Conservation (phyloP, 768 basidiomycete species). For the Termitomyces sp. region DNA sequence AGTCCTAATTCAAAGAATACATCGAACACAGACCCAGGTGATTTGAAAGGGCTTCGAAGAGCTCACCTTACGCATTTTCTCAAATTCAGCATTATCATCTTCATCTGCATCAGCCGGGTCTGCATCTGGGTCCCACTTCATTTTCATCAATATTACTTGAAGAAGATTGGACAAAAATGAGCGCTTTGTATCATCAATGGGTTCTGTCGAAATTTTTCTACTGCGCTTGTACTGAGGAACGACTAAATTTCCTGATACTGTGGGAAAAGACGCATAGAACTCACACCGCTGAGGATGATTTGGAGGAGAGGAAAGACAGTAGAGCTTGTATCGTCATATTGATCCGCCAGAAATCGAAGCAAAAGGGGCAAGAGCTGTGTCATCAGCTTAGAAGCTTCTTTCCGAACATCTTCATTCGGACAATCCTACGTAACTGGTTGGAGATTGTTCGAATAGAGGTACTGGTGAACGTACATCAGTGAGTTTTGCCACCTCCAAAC, state of each 20-base stretch:
- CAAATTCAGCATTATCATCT: conserved; percentile 80
- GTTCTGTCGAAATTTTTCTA: conserved; percentile 53
- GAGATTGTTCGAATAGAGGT: background rate
- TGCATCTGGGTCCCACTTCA: conserved; percentile 85
- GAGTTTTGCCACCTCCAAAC: conserved; percentile 78
- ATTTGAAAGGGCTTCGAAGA: background rate
- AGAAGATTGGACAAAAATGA: conserved; percentile 77
- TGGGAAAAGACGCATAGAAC: conserved; percentile 21
- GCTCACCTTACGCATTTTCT: conserved; percentile 75
- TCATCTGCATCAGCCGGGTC: conserved; percentile 83
- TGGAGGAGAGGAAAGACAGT: conserved; percentile 81
- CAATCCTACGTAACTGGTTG: conserved; percentile 41
- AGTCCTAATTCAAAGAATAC: conserved; percentile 46
- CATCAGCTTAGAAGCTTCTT: conserved; percentile 61
- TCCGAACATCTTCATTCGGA: conserved; percentile 49
- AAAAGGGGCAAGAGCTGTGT: conserved; percentile 71
- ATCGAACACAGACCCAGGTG: background rate
- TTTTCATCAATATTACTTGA: conserved; percentile 73
- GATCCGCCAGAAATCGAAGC: conserved; percentile 85
- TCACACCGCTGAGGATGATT: conserved; percentile 65
- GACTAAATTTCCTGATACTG: background rate
- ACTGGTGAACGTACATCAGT: conserved; percentile 56
- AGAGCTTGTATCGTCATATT: conserved; percentile 83
- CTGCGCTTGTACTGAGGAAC: conserved; percentile 69
- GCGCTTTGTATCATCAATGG: conserved; percentile 60